phyloP scores from a whole-genome alignment of 176 grass and related monocot genomes.

The Avena insularis region DNA sequence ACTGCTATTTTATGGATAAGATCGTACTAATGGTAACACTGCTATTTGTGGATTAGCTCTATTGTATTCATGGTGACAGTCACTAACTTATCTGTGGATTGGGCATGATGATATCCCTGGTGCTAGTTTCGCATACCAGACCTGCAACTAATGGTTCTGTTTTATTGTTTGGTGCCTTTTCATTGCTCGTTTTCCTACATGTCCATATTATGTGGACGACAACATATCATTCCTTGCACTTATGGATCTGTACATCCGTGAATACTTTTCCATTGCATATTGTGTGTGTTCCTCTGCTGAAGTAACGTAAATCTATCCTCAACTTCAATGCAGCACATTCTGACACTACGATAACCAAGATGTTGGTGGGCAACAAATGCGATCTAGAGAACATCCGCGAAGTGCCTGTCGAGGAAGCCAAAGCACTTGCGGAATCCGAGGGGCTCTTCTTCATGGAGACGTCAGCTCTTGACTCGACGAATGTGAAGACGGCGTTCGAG shows the following conservation, averaged over 20 bases:
- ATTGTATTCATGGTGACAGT: too few species aligned
- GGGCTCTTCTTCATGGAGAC: constrained; percentile 96
- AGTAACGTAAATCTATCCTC: neutral
- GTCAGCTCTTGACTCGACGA: constrained; percentile 78
- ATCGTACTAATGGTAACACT: neutral
- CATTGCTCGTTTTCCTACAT: constrained; percentile 2
- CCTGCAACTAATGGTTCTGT: neutral
- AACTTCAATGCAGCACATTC: constrained; percentile 72
- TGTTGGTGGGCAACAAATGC: constrained; percentile 91
- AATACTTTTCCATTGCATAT: neutral
- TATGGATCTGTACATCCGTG: neutral
- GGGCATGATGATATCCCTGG: neutral
- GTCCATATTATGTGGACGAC: neutral
- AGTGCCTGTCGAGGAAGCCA: constrained; percentile 74
- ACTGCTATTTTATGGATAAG: neutral
- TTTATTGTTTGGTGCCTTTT: constrained; percentile 3
- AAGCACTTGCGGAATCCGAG: constrained; percentile 73
- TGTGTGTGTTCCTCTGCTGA: neutral
- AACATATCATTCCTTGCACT: neutral
- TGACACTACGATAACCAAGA: constrained; percentile 78
- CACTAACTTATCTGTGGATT: neutral
- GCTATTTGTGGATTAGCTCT: too few species aligned
- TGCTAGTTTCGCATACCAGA: neutral
- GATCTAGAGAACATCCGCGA: constrained; percentile 78
- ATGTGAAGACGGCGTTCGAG: constrained; percentile 81